These are phyloP conservation scores for Venturia oleaginea DNA, from an alignment of 2,329 filamentous ascomycete species.

Conservation along the genomic window DNA sequence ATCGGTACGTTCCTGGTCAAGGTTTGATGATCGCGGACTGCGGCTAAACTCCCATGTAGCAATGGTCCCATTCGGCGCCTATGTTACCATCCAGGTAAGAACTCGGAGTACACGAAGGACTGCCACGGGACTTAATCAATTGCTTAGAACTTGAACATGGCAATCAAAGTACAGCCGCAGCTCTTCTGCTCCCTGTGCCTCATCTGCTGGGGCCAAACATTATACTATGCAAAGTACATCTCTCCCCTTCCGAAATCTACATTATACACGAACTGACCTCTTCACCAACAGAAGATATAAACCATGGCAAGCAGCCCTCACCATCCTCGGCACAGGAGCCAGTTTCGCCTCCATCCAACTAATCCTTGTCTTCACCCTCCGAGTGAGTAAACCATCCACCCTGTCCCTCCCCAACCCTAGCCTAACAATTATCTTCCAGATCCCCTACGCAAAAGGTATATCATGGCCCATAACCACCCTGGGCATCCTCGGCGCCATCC, in stretches of 20 bases:
- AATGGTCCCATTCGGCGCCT: conserved; percentile 42
- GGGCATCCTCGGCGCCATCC: conserved; percentile 48
- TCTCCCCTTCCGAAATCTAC: background rate
- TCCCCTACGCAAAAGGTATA: conserved; percentile 45
- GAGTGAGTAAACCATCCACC: conserved; percentile 34
- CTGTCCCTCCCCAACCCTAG: background rate
- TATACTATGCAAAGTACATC: conserved; percentile 41
- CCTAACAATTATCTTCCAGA: conserved; percentile 26
- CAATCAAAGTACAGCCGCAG: conserved; percentile 46
- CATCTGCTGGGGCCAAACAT: conserved; percentile 43
- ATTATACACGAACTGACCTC: background rate
- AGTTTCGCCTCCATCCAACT: conserved; percentile 48
- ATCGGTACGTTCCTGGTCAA: conserved; percentile 31
- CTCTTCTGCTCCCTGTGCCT: conserved; percentile 42
- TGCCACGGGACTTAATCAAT: background rate
- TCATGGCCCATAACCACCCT: conserved; percentile 47
- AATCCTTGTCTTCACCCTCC: conserved; percentile 48
- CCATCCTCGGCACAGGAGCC: conserved; percentile 31
- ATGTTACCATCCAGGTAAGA: conserved; percentile 41
- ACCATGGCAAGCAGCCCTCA: conserved; percentile 14
- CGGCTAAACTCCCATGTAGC: conserved; percentile 24
- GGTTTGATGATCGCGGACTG: background rate
- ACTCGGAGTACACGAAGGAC: background rate
- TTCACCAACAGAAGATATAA: conserved; percentile 11
- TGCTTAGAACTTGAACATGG: conserved; percentile 44